Evolutionary conservation across 352 stramenopile genomes (phyloP).

Genomic region (Peronospora tabacina): DNA sequence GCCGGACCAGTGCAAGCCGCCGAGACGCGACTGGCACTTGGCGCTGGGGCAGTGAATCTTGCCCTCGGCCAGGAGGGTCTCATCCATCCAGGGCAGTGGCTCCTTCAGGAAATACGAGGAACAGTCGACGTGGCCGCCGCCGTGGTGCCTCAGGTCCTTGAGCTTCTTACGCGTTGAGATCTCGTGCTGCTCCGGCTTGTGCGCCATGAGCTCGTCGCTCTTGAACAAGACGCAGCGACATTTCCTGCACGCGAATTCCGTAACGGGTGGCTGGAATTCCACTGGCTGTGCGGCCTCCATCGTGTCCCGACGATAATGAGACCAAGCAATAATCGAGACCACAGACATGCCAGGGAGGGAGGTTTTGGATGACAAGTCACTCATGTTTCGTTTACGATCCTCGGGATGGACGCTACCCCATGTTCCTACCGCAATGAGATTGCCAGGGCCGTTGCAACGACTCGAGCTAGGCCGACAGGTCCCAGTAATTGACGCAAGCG

Average conservation of each 20-base stretch:
- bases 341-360: too few relatives aligned
- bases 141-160: conserved; percentile 60
- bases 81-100: conserved; percentile 66
- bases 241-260: conserved; percentile 59
- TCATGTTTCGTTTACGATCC: too few relatives aligned
- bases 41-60: conserved; percentile 64
- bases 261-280: conserved; percentile 6
- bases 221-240: conserved; percentile 66
- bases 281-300: conserved; percentile 3
- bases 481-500: conserved; percentile 72
- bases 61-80: conserved; percentile 43
- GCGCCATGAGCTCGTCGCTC: conserved; percentile 42
- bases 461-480: conserved; percentile 33
- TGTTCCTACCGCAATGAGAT: not conserved
- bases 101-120: conserved; percentile 72
- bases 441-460: not conserved
- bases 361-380: too few relatives aligned
- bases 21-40: conserved; percentile 66
- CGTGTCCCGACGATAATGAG: not conserved
- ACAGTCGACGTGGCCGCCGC: conserved; percentile 31
- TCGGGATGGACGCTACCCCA: too few relatives aligned
- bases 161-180: conserved; percentile 59
- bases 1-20: conserved; percentile 66
- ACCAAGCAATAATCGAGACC: too few relatives aligned
- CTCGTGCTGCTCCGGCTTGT: conserved; percentile 57